Conservation (phyloP, 495 filamentous ascomycete species). For the Talaromyces liani region DNA sequence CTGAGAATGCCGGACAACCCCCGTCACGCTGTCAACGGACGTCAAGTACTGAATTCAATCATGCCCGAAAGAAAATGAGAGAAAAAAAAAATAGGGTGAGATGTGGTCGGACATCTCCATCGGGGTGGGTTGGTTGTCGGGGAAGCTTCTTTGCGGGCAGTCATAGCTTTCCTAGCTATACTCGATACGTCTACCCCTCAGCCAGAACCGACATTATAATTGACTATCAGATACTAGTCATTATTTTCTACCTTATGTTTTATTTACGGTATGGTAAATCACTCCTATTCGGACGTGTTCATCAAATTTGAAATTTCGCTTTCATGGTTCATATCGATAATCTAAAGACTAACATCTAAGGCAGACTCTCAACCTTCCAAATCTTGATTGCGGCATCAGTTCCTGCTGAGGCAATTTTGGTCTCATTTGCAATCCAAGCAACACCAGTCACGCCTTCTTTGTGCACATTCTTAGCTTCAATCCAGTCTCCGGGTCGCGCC, state of each 20-base stretch:
- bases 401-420: constrained; percentile 70
- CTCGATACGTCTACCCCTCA: background rate
- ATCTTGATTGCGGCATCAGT: constrained; percentile 87
- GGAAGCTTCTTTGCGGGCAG: background rate
- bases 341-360: constrained; percentile 21
- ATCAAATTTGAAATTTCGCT: background rate
- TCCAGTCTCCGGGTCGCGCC: constrained; percentile 67
- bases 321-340: background rate
- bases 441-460: constrained; percentile 93
- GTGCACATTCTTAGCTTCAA: constrained; percentile 77
- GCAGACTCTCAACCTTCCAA: constrained; percentile 67
- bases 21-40: background rate
- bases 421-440: constrained; percentile 63
- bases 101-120: background rate
- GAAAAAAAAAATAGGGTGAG: background rate
- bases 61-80: background rate
- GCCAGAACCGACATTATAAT: no score
- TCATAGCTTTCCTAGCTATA: background rate
- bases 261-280: background rate
- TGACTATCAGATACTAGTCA: background rate
- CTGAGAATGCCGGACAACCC: background rate
- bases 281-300: background rate
- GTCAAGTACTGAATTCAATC: background rate
- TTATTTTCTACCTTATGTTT: background rate
- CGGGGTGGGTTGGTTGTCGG: background rate